A percentile compares a stretch with the other conserved stretches of the same genome.
phyloP scores from a whole-genome alignment of 495 filamentous ascomycete species.

The Podospora pseudopauciseta region DNA sequence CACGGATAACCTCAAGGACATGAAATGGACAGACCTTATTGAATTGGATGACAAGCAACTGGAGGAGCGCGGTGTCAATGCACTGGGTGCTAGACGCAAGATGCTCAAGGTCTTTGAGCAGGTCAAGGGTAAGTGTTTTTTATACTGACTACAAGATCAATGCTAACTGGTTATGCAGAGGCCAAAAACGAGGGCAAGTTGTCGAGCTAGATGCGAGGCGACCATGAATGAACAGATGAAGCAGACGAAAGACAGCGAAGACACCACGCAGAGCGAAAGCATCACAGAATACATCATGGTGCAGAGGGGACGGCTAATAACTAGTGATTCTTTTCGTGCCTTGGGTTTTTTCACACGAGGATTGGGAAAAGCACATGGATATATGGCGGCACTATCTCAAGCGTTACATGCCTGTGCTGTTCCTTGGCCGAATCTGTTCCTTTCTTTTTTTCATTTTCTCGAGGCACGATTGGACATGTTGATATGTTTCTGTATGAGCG shows the following conservation, averaged over 20 bases:
- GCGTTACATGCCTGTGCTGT: neutral
- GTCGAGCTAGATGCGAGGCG: constrained; percentile 11
- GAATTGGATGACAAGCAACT: constrained; percentile 90
- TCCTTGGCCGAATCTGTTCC: neutral
- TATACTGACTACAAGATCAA: neutral
- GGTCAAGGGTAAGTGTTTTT: constrained; percentile 60
- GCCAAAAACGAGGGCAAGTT: constrained; percentile 52
- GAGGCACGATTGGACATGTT: neutral
- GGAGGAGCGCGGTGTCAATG: constrained; percentile 91
- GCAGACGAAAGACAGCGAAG: neutral
- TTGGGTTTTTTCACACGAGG: neutral
- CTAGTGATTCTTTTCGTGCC: neutral
- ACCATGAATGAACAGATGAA: neutral
- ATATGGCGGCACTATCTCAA: neutral
- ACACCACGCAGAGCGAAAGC: neutral
- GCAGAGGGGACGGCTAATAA: neutral
- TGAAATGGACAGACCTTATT: constrained; percentile 93
- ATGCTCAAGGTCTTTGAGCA: constrained; percentile 99
- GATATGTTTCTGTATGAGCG: neutral
- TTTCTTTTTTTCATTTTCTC: neutral
- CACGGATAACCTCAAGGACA: constrained; percentile 94
- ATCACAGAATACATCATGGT: neutral
- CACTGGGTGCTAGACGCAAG: constrained; percentile 90
- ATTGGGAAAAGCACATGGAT: neutral
- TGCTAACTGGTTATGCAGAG: constrained; percentile 24